These are phyloP conservation scores for Bretziella fagacearum DNA, from an alignment of 2,329 filamentous ascomycete genomes.

Conservation along the genomic window DNA sequence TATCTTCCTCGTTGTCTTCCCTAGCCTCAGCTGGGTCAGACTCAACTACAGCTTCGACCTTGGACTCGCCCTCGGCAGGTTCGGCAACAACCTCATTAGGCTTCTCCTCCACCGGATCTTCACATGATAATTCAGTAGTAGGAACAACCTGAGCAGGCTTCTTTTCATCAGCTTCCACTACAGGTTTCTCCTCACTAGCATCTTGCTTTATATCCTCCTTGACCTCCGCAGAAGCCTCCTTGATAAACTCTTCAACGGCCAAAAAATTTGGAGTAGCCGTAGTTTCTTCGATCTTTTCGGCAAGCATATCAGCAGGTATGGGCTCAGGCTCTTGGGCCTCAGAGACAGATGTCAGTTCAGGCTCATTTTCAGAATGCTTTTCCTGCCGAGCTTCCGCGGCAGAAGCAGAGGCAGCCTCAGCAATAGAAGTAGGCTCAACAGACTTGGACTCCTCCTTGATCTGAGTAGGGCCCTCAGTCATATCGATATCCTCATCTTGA, in stretches of 20 bases:
- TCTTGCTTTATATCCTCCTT: too few species aligned
- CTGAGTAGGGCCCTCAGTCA: conserved; percentile 15
- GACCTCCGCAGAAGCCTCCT: neutral
- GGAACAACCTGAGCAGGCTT: neutral
- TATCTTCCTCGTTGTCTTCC: conserved; percentile 17
- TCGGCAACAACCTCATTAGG: neutral
- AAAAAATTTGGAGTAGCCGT: conserved; percentile 2
- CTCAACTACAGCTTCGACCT: conserved; percentile 15
- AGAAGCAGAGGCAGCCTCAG: neutral
- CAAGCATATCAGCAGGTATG: neutral
- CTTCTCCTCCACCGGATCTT: conserved; percentile 11
- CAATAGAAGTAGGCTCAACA: neutral
- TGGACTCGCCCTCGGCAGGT: conserved; percentile 6
- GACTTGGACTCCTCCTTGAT: conserved; percentile 8
- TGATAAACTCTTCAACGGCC: conserved; percentile 2
- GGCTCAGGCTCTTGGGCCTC: neutral
- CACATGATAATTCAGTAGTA: neutral
- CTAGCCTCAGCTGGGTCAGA: neutral
- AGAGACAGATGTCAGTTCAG: neutral
- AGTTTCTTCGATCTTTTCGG: neutral
- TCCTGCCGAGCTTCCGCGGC: neutral
- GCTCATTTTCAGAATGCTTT: conserved; percentile 8
- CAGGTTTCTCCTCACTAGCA: neutral
- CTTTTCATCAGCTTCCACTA: neutral
- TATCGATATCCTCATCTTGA: conserved; percentile 19